phyloP scores from a whole-genome alignment of 176 grass and related monocot genomes.

The Aegilops speltoides region DNA sequence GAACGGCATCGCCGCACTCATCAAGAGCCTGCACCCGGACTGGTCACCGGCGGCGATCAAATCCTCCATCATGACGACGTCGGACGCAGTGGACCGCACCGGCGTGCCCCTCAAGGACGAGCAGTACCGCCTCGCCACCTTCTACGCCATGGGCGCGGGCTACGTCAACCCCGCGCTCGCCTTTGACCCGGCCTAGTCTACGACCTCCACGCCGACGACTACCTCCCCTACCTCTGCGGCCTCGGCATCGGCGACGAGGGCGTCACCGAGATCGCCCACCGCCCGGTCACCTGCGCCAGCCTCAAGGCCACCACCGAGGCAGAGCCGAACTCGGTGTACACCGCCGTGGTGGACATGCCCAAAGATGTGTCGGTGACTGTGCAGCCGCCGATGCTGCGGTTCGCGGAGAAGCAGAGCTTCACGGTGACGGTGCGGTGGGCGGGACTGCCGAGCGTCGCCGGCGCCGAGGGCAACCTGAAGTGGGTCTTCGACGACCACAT shows the following conservation, averaged over 20 bases:
- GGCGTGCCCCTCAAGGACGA: constrained; percentile 73
- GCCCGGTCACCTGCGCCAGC: constrained; percentile 36
- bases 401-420: constrained; percentile 77
- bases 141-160: constrained; percentile 83
- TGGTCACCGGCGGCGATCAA: constrained; percentile 86
- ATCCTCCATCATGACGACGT: constrained; percentile 88
- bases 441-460: constrained; percentile 26
- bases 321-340: constrained; percentile 41
- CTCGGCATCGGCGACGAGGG: constrained; percentile 55
- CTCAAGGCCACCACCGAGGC: constrained; percentile 62
- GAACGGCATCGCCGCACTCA: constrained; percentile 65
- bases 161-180: constrained; percentile 73
- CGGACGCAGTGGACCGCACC: constrained; percentile 49
- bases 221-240: constrained; percentile 76
- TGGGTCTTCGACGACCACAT: constrained; percentile 68
- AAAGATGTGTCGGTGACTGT: constrained; percentile 59
- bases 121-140: constrained; percentile 69
- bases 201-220: constrained; percentile 57
- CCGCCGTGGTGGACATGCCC: constrained; percentile 57
- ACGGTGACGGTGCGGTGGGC: constrained; percentile 52
- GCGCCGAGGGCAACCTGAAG: constrained; percentile 66
- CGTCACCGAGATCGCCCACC: constrained; percentile 52
- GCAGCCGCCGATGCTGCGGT: constrained; percentile 57
- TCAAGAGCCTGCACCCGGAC: constrained; percentile 66
- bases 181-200: constrained; percentile 77